These are phyloP conservation scores for Umbilicus rupestris DNA, from an alignment of 164 flowering plant species.

Conservation along the genomic window DNA sequence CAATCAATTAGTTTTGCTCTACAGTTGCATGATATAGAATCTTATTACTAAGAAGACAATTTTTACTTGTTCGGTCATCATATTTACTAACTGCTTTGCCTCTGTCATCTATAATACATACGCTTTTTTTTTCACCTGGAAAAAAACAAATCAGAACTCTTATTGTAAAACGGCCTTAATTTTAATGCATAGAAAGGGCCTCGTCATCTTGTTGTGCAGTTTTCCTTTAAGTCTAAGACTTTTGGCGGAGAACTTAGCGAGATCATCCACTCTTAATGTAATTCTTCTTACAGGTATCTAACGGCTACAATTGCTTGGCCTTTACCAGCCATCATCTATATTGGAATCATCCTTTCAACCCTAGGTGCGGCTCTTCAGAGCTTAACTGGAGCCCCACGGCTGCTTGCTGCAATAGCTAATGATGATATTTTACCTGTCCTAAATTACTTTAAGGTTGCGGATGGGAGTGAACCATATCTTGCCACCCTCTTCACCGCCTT, in stretches of 20 bases:
- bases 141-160: neutral
- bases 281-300: constrained; percentile 54
- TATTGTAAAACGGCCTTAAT: neutral
- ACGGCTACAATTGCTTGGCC: constrained; percentile 99
- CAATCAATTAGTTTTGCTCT: neutral
- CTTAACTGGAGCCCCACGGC: constrained; percentile 92
- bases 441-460: constrained; percentile 89
- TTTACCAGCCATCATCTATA: constrained; percentile 64
- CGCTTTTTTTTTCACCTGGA: neutral
- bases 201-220: neutral
- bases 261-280: constrained; percentile 2
- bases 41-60: neutral
- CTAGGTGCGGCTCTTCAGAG: constrained; percentile 99
- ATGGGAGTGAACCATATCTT: constrained; percentile 75
- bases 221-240: neutral
- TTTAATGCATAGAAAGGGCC: neutral
- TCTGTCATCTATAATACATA: neutral
- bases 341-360: constrained; percentile 94
- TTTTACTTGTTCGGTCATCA: neutral
- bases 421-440: constrained; percentile 97
- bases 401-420: constrained; percentile 99
- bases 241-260: neutral
- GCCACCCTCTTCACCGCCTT: constrained; percentile 95
- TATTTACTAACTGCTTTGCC: neutral
- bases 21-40: neutral